Conservation (phyloP, 2,329 filamentous ascomycete genomes). For the Biscogniauxia sp. region DNA sequence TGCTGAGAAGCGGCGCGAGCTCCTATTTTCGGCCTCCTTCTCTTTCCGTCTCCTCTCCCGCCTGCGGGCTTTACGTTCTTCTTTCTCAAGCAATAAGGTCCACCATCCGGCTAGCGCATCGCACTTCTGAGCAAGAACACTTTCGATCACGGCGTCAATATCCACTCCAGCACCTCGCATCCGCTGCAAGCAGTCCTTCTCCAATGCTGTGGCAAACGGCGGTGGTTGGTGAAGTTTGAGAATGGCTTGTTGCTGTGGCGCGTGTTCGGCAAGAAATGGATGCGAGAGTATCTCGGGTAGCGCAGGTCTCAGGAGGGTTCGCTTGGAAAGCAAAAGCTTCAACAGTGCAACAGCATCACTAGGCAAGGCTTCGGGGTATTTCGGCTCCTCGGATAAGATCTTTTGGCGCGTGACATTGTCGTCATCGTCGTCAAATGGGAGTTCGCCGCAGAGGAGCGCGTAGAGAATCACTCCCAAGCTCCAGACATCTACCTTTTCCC, state of each 20-base stretch:
- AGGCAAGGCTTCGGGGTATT: conserved; percentile 77
- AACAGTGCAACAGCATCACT: conserved; percentile 75
- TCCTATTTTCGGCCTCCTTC: conserved; percentile 76
- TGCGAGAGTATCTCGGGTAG: conserved; percentile 84
- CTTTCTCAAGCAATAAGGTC: conserved; percentile 91
- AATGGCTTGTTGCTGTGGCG: conserved; percentile 84
- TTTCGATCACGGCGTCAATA: conserved; percentile 91
- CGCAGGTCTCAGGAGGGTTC: conserved; percentile 77
- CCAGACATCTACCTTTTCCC: conserved; percentile 97
- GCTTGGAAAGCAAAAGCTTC: conserved; percentile 80
- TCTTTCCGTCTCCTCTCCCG: conserved; percentile 82
- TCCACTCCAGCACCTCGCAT: conserved; percentile 95
- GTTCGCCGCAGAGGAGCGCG: conserved; percentile 75
- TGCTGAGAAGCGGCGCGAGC: conserved; percentile 77
- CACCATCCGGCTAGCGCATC: conserved; percentile 94
- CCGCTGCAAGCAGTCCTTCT: conserved; percentile 86
- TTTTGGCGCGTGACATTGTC: conserved; percentile 81
- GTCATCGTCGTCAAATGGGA: conserved; percentile 96
- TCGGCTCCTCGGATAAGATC: conserved; percentile 83
- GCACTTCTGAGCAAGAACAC: conserved; percentile 84
- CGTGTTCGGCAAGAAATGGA: conserved; percentile 83
- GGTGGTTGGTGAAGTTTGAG: conserved; percentile 76
- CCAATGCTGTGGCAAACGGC: conserved; percentile 80
- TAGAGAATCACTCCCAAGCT: conserved; percentile 84
- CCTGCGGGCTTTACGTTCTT: conserved; percentile 79